Evolutionary conservation across 2,329 filamentous ascomycete species (phyloP), one percentile per base, ranked within the genome.

Genomic region (Fusarium sp.): DNA sequence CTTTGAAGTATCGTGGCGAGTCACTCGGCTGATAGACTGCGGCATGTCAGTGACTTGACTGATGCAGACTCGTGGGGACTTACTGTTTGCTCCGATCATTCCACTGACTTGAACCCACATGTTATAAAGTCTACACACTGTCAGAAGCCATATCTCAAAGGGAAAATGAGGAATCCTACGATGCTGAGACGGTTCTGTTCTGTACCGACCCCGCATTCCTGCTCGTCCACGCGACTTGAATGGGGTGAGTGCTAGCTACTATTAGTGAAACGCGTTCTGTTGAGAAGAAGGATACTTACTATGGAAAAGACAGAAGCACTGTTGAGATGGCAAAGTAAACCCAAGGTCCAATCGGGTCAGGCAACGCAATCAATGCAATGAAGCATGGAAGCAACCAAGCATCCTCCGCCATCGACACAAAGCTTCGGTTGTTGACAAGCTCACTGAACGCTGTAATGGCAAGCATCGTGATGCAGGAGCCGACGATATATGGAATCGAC

Each of bases 381-480:
- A 90, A 80, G 70, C 86, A 87, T 0, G 88, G 87, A 14, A 90
- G 78, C 4, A 85, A 80, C 88, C 88, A 90, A 9, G 88, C 74
- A 52, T 87, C 83, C 74, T 53, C 49, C 25, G 84, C 86, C 83
- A 81, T 81, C 1, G 81, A 81, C 13, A 88, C 78, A 36, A 88
- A 81, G 56, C 86, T 83, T 58, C 86, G 82, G 67, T 86, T 81
- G 61, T 86, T 83, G 13, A 86, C 68, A 41, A 83, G 80, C 70
- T 88, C 86, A n/a, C 84, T 87, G 8, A 88, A 64, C 66, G 84
- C 86, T 1, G 60, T 70, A 20, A 70, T 70, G 4, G 55, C 38
- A 4, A 70, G 17, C 65, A 89, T 83, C 22, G 84, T 85, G 3
- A 86, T 78, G 36, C 86, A 85, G 49, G 86, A 85, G 3, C 86